Evolutionary conservation across 108 stramenopile genomes (phyloP).

Genomic region (Cyclostephanos tholiformis): DNA sequence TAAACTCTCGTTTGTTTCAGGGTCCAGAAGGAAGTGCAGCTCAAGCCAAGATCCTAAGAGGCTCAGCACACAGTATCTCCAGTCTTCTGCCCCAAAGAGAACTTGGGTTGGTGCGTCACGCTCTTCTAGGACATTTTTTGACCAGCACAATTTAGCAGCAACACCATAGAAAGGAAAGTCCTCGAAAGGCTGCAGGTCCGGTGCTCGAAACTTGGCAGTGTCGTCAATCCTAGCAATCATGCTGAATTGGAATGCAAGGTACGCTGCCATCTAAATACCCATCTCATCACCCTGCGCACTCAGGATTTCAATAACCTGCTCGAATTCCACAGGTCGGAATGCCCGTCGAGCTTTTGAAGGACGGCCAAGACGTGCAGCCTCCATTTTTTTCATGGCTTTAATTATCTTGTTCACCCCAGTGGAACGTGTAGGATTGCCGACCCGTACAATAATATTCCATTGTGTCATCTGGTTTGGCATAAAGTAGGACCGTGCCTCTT

Average conservation of each 20-base stretch:
- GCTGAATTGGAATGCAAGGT: slow-evolving; percentile 1
- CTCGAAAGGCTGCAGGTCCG: slow-evolving; percentile 5
- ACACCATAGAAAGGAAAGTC: slow-evolving; percentile 12
- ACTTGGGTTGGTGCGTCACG: slow-evolving; percentile 24
- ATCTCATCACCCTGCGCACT: slow-evolving; percentile 4
- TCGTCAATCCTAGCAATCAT: slow-evolving; percentile 22
- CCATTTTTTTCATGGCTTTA: slow-evolving; percentile 12
- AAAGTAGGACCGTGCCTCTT: no score
- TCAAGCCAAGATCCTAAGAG: slow-evolving; percentile 13
- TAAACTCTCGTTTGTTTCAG: slow-evolving; percentile 9
- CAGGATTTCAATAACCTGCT: slow-evolving; percentile 5
- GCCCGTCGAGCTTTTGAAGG: slow-evolving; percentile 18
- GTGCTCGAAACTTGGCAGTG: background rate
- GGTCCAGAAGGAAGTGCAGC: slow-evolving; percentile 3
- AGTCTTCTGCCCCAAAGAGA: slow-evolving; percentile 25
- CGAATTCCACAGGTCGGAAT: slow-evolving; percentile 5
- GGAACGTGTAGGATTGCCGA: slow-evolving; percentile 23
- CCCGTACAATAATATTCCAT: slow-evolving; percentile 4
- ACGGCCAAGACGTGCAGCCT: background rate
- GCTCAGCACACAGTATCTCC: slow-evolving; percentile 9
- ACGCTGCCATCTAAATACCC: slow-evolving; percentile 1
- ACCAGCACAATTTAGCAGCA: slow-evolving; percentile 9
- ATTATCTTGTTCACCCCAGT: background rate
- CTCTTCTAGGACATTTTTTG: slow-evolving; percentile 27
- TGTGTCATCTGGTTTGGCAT: slow-evolving; percentile 10